Conservation (phyloP, 345 rosid genomes). For the Salix caprea region DNA sequence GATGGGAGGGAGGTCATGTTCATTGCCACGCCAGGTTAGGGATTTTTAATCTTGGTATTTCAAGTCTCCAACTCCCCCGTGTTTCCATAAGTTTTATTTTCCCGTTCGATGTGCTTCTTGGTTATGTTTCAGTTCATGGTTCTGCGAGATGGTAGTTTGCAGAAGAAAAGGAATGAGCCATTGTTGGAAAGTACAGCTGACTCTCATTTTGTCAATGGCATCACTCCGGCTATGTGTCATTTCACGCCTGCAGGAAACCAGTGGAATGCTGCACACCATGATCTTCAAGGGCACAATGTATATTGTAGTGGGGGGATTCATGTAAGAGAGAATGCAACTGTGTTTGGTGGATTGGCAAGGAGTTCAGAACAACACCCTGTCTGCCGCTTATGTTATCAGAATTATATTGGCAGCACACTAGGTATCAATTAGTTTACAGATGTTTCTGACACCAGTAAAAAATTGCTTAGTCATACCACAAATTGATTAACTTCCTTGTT, state of each 20-base stretch:
- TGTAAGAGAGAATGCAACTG: conserved; percentile 23
- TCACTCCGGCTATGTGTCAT: conserved; percentile 16
- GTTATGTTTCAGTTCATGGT: conserved; percentile 36
- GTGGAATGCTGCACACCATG: conserved; percentile 5
- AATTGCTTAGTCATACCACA: background rate
- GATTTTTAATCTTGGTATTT: background rate
- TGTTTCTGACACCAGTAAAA: background rate
- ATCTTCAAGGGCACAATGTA: conserved; percentile 12
- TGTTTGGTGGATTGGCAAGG: conserved; percentile 17
- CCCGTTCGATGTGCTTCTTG: conserved; percentile 2
- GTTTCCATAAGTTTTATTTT: background rate
- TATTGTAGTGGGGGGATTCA: conserved; percentile 18
- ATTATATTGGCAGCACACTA: conserved; percentile 22
- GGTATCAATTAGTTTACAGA: conserved; percentile 35
- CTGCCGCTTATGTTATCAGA: conserved; percentile 14
- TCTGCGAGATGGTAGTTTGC: conserved; percentile 39
- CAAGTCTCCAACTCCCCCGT: background rate
- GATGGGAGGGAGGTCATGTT: conserved; percentile 18
- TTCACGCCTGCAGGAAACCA: conserved; percentile 11
- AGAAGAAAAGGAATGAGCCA: conserved; percentile 37
- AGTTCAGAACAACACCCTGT: conserved; percentile 17
- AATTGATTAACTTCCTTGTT: background rate
- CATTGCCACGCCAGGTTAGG: conserved; percentile 47
- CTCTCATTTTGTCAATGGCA: conserved; percentile 20
- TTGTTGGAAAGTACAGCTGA: conserved; percentile 37